Conservation (phyloP, 768 basidiomycete genomes). For the Mycena chlorophos region DNA sequence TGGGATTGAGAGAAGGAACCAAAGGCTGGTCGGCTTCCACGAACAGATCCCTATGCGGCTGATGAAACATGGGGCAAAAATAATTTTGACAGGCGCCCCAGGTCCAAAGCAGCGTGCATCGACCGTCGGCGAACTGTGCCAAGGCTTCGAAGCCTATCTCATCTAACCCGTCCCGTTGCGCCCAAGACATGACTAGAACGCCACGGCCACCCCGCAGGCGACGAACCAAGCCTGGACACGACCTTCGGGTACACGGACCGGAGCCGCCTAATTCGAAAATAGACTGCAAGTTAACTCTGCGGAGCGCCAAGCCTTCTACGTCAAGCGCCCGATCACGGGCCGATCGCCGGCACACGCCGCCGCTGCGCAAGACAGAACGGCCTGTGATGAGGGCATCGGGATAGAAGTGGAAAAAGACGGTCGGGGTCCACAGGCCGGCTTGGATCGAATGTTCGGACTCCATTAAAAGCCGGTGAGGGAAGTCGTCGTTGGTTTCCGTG, state of each 20-base stretch:
- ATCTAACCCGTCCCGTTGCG: neutral
- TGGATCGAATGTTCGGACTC: neutral
- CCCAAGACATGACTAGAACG: neutral
- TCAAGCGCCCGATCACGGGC: no score
- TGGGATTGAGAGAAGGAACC: neutral
- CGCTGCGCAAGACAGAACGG: no score
- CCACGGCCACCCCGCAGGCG: neutral
- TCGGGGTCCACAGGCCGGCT: neutral
- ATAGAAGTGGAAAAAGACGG: neutral
- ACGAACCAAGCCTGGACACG: neutral
- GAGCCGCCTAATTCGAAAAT: no score
- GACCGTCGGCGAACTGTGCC: neutral
- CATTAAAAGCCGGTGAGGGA: neutral
- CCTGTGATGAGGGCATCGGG: no score
- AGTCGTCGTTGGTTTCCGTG: neutral
- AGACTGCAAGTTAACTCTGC: no score
- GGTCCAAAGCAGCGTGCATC: neutral
- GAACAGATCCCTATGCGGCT: neutral
- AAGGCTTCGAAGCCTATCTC: neutral
- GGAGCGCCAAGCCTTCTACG: no score
- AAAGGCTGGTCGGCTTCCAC: neutral
- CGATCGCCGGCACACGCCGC: no score
- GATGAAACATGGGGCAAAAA: neutral
- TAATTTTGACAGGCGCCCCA: neutral
- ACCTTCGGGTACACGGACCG: neutral